Evolutionary conservation across 225 moss, liverwort and hornwort species (phyloP), one percentile per base, ranked within the genome.

Genomic region (Neckera pumila): DNA sequence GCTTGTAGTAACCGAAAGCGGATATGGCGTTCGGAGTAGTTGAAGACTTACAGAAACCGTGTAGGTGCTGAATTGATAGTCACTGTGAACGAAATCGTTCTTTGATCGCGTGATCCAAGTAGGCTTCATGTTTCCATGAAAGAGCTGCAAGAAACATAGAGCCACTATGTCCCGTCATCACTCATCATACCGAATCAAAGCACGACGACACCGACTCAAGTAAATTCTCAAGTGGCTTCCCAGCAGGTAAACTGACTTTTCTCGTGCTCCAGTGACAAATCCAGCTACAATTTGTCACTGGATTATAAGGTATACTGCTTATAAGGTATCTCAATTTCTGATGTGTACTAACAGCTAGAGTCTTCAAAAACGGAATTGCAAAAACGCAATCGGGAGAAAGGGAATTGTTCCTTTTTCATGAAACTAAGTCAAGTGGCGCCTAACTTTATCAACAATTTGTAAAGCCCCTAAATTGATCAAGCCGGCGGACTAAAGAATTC

Each of bases 31-130:
- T 76, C 21, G 14, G 58, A 84, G 73, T 40, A 77, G 36, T 84
- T 53, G 42, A 66, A 69, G 56, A 67, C 88, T 83, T 79, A 92
- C 89, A 74, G 73, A 33, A 49, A 91, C 91, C 75, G 49, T 66
- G 86, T 88, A 83, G 83, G 83, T 86, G 33, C 40, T 79, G 80
- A 38, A 83, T 64, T 91, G 90, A 54, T 47, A 86, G 79, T 77
- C 79, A 40, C 84, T 38, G 51, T 84, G 27, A 8, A 87, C 69
- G 9, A 36, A 79, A 73, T 89, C 89, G 12, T 79, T 21, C 26
- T 45, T 71, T 9, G 51, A 7, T n/a, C 87, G 85, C 65, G 87
- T 89, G 82, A 91, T 89, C 87, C 92, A 91, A 82, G 87, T 87
- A 58, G 89, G 91, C 75, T 62, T 19, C 36, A 85, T 79, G 72